Percentiles rank a stretch among this genome's conserved stretches.
phyloP scores from a whole-genome alignment of 441 rosid genomes.

The Erodium texanum region DNA sequence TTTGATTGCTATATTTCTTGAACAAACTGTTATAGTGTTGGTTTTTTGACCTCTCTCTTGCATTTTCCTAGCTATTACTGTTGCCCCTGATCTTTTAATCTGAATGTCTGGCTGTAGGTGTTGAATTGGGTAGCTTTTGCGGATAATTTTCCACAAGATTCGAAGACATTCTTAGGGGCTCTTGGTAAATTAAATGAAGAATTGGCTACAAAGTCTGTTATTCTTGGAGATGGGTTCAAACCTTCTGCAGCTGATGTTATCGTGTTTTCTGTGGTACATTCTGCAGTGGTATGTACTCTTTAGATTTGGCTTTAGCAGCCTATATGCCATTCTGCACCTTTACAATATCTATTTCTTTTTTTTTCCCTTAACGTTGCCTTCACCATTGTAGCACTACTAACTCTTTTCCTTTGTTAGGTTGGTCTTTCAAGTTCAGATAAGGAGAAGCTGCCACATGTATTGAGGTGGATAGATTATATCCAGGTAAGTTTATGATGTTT shows the following conservation, averaged over 20 bases:
- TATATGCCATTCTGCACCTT: neutral
- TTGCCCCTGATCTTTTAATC: neutral
- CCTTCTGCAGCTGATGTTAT: conserved; percentile 69
- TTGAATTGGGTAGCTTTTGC: conserved; percentile 68
- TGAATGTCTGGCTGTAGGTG: conserved; percentile 34
- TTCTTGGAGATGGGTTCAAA: conserved; percentile 60
- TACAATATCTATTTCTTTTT: neutral
- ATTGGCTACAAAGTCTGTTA: conserved; percentile 45
- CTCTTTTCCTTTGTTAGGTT: conserved; percentile 33
- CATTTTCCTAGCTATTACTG: neutral
- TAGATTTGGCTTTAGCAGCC: conserved; percentile 2
- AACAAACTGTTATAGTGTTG: no score
- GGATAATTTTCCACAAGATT: conserved; percentile 44
- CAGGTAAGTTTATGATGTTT: conserved; percentile 39
- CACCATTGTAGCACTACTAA: conserved; percentile 10
- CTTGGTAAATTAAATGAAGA: conserved; percentile 50
- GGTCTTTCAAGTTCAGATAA: conserved; percentile 41
- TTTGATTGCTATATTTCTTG: no score
- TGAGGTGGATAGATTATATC: conserved; percentile 83
- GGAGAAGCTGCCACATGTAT: conserved; percentile 52
- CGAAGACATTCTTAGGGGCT: conserved; percentile 35
- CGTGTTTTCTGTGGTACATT: conserved; percentile 57
- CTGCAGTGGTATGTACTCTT: conserved; percentile 48
- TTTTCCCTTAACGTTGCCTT: conserved; percentile 4
- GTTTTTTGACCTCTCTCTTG: neutral